Evolutionary conservation across 2,329 filamentous ascomycete species (phyloP).

Genomic region (Trichoderma sp.): DNA sequence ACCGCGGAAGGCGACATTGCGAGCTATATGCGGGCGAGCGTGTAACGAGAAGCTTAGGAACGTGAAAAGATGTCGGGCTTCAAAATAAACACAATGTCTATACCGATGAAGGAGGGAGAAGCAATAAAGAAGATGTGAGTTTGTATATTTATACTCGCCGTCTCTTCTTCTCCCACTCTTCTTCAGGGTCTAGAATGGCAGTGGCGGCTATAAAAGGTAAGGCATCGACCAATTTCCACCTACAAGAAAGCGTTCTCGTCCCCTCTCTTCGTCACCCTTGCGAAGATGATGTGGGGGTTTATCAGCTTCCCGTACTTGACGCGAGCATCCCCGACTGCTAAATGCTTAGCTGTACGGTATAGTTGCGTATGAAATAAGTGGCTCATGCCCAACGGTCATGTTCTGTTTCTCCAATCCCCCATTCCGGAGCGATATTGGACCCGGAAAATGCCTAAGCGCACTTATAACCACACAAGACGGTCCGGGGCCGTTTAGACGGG

Average conservation of each 20-base stretch:
- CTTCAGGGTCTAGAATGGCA: neutral
- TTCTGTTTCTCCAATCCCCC: neutral
- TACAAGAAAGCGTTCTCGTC: neutral
- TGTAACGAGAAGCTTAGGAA: neutral
- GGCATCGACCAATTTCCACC: conserved; percentile 1
- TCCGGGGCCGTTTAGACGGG: conserved; percentile 11
- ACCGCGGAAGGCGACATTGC: conserved; percentile 38
- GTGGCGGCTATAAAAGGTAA: conserved; percentile 8
- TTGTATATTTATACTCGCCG: neutral
- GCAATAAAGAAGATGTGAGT: neutral
- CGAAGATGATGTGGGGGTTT: neutral
- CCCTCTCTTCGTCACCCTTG: conserved; percentile 13
- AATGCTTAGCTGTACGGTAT: neutral
- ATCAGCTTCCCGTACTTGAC: neutral
- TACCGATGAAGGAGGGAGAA: neutral
- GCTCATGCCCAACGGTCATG: conserved; percentile 1
- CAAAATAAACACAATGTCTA: neutral
- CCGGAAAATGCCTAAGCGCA: conserved; percentile 15
- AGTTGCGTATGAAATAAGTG: neutral
- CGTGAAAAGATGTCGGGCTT: neutral
- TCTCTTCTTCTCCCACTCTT: neutral
- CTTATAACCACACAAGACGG: neutral
- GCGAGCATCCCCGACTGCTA: conserved; percentile 5
- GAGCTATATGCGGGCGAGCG: neutral
- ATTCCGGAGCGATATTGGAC: neutral